These are phyloP conservation scores for Paramecium primaurelia DNA, from an alignment of 73 alveolate genomes.

Conservation along the genomic window DNA sequence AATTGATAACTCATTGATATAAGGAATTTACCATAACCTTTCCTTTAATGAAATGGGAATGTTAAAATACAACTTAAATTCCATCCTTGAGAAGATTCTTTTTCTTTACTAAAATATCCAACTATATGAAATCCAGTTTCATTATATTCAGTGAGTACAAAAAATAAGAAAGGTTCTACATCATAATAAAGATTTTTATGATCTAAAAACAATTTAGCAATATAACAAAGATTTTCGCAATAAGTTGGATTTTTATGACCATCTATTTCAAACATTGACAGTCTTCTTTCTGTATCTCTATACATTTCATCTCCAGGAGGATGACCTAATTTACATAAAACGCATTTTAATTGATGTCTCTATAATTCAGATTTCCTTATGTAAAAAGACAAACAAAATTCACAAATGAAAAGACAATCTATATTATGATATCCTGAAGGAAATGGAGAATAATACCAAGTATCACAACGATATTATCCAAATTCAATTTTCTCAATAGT, in stretches of 20 bases:
- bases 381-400: constrained; percentile 72
- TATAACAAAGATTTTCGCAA: constrained; percentile 95
- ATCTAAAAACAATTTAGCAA: constrained; percentile 94
- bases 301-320: constrained; percentile 99
- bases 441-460: constrained; percentile 97
- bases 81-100: constrained; percentile 75
- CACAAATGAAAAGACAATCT: constrained; percentile 87
- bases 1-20: constrained; percentile 93
- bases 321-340: constrained; percentile 66
- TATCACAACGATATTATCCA: constrained; percentile 82
- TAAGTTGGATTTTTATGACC: constrained; percentile 86
- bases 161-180: constrained; percentile 95
- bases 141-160: constrained; percentile 91
- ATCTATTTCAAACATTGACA: constrained; percentile 97
- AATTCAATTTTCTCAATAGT: constrained; percentile 83
- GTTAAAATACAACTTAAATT: constrained; percentile 94
- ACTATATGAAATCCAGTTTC: constrained; percentile 88
- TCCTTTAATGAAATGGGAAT: constrained; percentile 94
- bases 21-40: constrained; percentile 98
- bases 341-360: constrained; percentile 75
- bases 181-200: constrained; percentile 94
- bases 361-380: constrained; percentile 70
- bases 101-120: constrained; percentile 97
- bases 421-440: constrained; percentile 91
- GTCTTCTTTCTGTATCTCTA: constrained; percentile 74